These are phyloP conservation scores for Mortierella sp. DNA, from an alignment of 371 early-diverging fungal species.

Conservation along the genomic window DNA sequence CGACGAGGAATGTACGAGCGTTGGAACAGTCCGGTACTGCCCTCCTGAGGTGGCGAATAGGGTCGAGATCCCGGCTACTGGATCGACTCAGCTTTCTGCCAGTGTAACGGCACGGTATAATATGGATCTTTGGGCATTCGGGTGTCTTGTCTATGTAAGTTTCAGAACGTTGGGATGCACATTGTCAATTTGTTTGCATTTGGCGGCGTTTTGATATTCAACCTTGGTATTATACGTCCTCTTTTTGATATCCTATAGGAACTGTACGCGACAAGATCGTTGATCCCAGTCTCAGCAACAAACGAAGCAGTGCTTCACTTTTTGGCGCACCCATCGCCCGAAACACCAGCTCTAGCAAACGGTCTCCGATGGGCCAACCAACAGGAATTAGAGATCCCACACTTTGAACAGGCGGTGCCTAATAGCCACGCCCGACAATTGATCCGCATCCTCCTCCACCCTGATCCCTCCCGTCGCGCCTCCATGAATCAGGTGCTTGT, in stretches of 20 bases:
- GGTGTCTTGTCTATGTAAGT: slow-evolving; percentile 55
- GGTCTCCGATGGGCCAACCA: slow-evolving; percentile 31
- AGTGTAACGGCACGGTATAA: slow-evolving; percentile 45
- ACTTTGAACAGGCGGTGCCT: slow-evolving; percentile 43
- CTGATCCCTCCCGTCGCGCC: slow-evolving; percentile 43
- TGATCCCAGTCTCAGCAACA: slow-evolving; percentile 29
- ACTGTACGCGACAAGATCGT: slow-evolving; percentile 42
- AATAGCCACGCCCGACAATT: slow-evolving; percentile 32
- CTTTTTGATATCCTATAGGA: slow-evolving; percentile 15
- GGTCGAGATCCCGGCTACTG: neutral
- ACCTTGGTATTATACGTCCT: neutral
- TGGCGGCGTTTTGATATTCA: neutral
- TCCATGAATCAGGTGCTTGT: slow-evolving; percentile 41
- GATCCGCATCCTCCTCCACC: slow-evolving; percentile 37
- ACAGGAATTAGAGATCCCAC: slow-evolving; percentile 42
- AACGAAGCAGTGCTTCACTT: slow-evolving; percentile 39
- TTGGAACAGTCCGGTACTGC: slow-evolving; percentile 46
- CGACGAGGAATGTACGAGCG: slow-evolving; percentile 37
- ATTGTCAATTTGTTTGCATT: neutral
- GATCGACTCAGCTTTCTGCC: neutral
- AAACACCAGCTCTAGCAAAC: slow-evolving; percentile 32
- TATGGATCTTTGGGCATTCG: slow-evolving; percentile 57
- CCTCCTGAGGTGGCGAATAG: slow-evolving; percentile 44
- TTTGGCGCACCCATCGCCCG: slow-evolving; percentile 36
- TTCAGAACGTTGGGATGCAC: neutral